Evolutionary conservation across 164 flowering plant genomes (phyloP).

Genomic region (Pachysandra terminalis): DNA sequence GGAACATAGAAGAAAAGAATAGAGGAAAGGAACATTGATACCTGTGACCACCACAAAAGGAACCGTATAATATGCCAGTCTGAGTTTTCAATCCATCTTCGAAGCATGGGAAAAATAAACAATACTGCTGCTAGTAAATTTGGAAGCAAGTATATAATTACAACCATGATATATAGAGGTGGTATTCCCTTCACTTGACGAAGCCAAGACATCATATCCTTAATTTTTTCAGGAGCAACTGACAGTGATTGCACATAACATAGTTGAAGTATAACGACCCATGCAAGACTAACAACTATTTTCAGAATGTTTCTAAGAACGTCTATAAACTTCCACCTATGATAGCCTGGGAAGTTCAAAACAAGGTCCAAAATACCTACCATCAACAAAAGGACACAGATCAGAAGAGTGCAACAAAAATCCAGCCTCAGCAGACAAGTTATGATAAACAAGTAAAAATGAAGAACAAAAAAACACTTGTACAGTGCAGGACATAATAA

Average conservation of each 20-base stretch:
- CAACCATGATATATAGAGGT: slow-evolving; percentile 77
- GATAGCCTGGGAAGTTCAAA: slow-evolving; percentile 84
- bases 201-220: slow-evolving; percentile 39
- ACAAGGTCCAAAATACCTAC: slow-evolving; percentile 80
- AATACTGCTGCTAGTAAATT: slow-evolving; percentile 68
- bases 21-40: slow-evolving; percentile 23
- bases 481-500: no score
- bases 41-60: slow-evolving; percentile 99
- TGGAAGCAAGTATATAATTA: slow-evolving; percentile 71
- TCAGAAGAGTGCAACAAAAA: background rate
- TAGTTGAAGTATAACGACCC: slow-evolving; percentile 74
- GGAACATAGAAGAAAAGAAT: slow-evolving; percentile 5
- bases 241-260: slow-evolving; percentile 50
- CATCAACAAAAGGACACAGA: slow-evolving; percentile 13
- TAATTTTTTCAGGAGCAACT: slow-evolving; percentile 34
- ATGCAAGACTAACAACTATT: slow-evolving; percentile 67
- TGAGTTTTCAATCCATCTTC: slow-evolving; percentile 96
- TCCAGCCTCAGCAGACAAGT: background rate
- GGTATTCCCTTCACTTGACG: slow-evolving; percentile 63
- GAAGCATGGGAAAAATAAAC: slow-evolving; percentile 90
- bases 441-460: background rate
- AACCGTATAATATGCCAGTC: slow-evolving; percentile 85
- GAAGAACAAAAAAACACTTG: background rate
- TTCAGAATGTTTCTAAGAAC: slow-evolving; percentile 83
- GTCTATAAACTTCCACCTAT: slow-evolving; percentile 77